phyloP scores from a whole-genome alignment of 805 yeast genomes.

The Wickerhamiella spandovensis region DNA sequence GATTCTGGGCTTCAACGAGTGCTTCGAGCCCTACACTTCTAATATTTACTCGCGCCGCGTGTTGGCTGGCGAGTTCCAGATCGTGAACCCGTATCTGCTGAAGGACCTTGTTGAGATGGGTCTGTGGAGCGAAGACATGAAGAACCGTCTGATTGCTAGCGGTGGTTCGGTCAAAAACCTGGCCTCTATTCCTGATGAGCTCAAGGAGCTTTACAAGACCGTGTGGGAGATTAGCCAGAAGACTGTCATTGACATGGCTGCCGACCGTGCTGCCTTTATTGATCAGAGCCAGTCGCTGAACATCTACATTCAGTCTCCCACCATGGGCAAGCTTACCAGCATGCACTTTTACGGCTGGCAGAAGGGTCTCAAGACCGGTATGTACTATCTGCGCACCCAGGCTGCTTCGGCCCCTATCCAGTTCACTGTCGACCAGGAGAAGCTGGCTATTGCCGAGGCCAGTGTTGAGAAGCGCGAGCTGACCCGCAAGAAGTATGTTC shows the following conservation, averaged over 20 bases:
- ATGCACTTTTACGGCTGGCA: conserved; percentile 99
- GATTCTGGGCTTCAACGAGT: conserved; percentile 84
- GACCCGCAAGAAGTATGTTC: conserved; percentile 17
- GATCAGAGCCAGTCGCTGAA: conserved; percentile 90
- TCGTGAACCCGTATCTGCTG: conserved; percentile 75
- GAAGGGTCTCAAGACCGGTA: conserved; percentile 95
- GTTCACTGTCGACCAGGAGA: conserved; percentile 55
- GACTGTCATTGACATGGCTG: conserved; percentile 74
- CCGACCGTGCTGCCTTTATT: conserved; percentile 58
- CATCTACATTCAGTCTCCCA: conserved; percentile 75
- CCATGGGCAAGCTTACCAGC: conserved; percentile 90
- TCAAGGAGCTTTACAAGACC: conserved; percentile 75
- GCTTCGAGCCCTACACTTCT: conserved; percentile 93
- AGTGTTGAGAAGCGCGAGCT: conserved; percentile 8
- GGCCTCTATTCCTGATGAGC: conserved; percentile 55
- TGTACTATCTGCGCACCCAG: conserved; percentile 94
- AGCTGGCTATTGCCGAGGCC: conserved; percentile 18
- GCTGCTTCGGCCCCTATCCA: conserved; percentile 97
- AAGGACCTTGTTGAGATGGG: conserved; percentile 72
- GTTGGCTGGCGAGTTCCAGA: conserved; percentile 84
- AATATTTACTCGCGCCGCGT: conserved; percentile 86
- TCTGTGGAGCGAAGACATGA: conserved; percentile 70
- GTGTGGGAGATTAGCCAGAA: conserved; percentile 95
- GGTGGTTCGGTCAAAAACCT: conserved; percentile 81
- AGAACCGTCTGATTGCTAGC: conserved; percentile 57